A percentile compares a stretch with the other conserved stretches of the same genome.
Evolutionary conservation across 345 rosid genomes (phyloP).

Genomic region (Lepidium aucheri): DNA sequence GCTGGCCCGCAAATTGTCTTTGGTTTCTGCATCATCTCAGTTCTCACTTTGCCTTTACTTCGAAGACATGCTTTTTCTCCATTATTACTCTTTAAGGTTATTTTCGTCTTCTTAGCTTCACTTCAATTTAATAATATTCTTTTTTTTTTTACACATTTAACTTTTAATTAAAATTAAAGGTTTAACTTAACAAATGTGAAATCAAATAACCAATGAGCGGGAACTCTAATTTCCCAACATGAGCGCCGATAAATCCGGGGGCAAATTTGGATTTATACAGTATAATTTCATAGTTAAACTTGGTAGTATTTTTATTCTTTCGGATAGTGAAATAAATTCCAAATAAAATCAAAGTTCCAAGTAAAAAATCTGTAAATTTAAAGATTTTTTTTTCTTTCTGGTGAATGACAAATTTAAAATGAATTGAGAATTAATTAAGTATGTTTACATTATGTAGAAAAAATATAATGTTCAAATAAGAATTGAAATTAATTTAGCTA

Average conservation of each 20-base stretch:
- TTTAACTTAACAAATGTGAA: not conserved
- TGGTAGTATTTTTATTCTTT: too few species aligned
- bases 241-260: constrained; percentile 25
- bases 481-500: too few species aligned
- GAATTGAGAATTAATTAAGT: too few species aligned
- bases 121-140: not conserved
- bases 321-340: too few species aligned
- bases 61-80: constrained; percentile 29
- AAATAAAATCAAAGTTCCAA: too few species aligned
- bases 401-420: too few species aligned
- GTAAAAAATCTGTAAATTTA: too few species aligned
- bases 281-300: not conserved
- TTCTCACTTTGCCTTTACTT: constrained; percentile 28
- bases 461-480: too few species aligned
- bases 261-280: not conserved
- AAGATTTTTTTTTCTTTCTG: too few species aligned
- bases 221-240: constrained; percentile 21
- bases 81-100: constrained; percentile 10
- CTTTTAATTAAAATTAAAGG: not conserved
- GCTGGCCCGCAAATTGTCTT: constrained; percentile 29
- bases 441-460: too few species aligned
- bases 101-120: not conserved
- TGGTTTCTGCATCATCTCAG: constrained; percentile 30
- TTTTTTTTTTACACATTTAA: too few species aligned
- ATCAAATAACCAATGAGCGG: constrained; percentile 24